Conservation (phyloP, 2,329 filamentous ascomycete genomes). For the Paraconiothyrium sp. region DNA sequence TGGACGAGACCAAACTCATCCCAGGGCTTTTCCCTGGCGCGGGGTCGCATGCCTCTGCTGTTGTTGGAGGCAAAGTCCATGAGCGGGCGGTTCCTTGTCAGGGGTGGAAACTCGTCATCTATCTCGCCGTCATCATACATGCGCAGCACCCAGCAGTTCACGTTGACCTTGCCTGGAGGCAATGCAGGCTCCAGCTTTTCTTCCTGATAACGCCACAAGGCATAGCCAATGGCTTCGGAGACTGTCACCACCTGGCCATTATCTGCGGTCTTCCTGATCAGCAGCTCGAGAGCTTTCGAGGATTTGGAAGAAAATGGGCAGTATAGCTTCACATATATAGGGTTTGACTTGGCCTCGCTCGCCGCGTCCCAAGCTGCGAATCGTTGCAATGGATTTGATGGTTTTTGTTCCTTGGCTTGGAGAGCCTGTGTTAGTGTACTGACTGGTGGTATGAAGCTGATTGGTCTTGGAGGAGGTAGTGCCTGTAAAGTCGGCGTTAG, state of each 20-base stretch:
- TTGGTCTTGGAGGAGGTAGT: conserved; percentile 76
- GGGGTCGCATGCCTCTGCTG: conserved; percentile 70
- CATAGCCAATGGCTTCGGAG: conserved; percentile 82
- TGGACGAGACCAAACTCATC: conserved; percentile 84
- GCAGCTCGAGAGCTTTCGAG: conserved; percentile 73
- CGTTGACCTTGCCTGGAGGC: conserved; percentile 72
- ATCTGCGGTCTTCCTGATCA: conserved; percentile 74
- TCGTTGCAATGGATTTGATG: conserved; percentile 76
- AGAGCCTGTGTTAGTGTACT: conserved; percentile 77
- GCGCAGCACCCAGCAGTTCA: conserved; percentile 83
- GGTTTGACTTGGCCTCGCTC: conserved; percentile 72
- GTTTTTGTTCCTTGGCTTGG: conserved; percentile 75
- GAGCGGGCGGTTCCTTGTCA: conserved; percentile 78
- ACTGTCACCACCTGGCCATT: conserved; percentile 76
- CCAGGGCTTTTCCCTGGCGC: conserved; percentile 78
- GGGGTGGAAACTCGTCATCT: conserved; percentile 83
- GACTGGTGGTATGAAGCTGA: conserved; percentile 74
- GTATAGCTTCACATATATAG: conserved; percentile 80
- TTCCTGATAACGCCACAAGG: conserved; percentile 79
- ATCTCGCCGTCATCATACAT: conserved; percentile 88
- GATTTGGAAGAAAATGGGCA: conserved; percentile 74
- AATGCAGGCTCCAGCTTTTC: conserved; percentile 77
- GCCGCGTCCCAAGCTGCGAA: conserved; percentile 81
- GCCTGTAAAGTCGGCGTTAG: conserved; percentile 65
- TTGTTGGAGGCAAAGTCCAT: conserved; percentile 81